Percentiles rank a stretch among this genome's conserved stretches.
Evolutionary conservation across 1,284 basidiomycete genomes (phyloP).

Genomic region (Cronartium quercuum): DNA sequence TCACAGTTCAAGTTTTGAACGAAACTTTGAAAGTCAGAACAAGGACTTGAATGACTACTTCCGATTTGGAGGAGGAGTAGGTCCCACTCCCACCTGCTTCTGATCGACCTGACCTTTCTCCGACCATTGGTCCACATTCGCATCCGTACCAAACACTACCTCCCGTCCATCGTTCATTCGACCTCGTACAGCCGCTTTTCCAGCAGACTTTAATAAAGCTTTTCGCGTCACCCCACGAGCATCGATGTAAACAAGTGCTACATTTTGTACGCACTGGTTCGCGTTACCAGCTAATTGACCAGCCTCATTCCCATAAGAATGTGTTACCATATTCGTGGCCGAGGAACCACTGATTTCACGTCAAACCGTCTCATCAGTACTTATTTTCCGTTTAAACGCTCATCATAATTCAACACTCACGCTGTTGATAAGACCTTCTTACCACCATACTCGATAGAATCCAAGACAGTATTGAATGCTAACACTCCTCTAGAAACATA

Average conservation of each 20-base stretch:
- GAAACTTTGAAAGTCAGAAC: too few species aligned
- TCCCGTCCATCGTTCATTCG: slow-evolving; percentile 43
- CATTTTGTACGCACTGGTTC: slow-evolving; percentile 44
- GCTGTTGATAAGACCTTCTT: slow-evolving; percentile 40
- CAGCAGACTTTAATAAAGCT: slow-evolving; percentile 47
- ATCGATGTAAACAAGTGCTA: slow-evolving; percentile 48
- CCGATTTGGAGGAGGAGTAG: not conserved
- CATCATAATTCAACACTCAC: too few species aligned
- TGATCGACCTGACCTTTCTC: not conserved
- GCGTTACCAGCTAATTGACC: slow-evolving; percentile 44
- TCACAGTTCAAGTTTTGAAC: too few species aligned
- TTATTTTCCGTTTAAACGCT: too few species aligned
- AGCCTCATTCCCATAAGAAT: slow-evolving; percentile 49
- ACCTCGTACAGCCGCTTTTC: slow-evolving; percentile 44
- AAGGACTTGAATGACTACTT: too few species aligned
- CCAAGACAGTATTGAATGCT: slow-evolving; percentile 48
- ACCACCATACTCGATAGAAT: slow-evolving; percentile 48
- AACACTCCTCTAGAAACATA: slow-evolving; percentile 47
- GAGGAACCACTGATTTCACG: slow-evolving; percentile 46
- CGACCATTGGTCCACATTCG: slow-evolving; percentile 7
- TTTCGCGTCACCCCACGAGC: slow-evolving; percentile 46
- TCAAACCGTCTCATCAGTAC: slow-evolving; percentile 34
- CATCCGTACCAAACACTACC: slow-evolving; percentile 21
- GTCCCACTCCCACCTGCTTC: not conserved
- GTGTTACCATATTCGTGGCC: slow-evolving; percentile 47